Evolutionary conservation across 139 green algal genomes (phyloP).

Genomic region (Closterium sp.): DNA sequence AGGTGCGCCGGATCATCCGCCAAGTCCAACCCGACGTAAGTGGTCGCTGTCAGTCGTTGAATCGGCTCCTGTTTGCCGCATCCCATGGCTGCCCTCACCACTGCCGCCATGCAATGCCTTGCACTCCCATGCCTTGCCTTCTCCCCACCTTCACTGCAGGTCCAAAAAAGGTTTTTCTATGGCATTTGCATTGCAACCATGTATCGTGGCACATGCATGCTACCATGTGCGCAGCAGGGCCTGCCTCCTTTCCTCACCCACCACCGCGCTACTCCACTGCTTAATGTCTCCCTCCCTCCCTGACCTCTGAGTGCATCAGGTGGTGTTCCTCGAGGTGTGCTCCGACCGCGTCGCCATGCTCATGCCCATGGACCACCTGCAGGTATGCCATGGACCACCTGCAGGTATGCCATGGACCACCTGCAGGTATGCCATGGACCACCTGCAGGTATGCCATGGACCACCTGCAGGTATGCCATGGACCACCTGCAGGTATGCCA

Average conservation of each 20-base stretch:
- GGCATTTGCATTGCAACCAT: neutral
- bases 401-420: neutral
- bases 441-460: neutral
- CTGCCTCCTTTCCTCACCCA: neutral
- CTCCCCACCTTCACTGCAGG: neutral
- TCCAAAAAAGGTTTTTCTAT: neutral
- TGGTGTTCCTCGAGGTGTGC: conserved; percentile 41
- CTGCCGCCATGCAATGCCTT: neutral
- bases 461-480: neutral
- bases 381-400: neutral
- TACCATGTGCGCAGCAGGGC: neutral
- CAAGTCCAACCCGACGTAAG: conserved; percentile 17
- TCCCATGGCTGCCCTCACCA: no score
- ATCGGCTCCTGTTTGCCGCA: no score
- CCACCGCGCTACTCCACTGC: neutral
- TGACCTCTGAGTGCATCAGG: neutral
- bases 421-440: no score
- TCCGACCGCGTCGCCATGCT: conserved; percentile 29
- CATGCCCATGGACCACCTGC: conserved; percentile 16
- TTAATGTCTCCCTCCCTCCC: neutral
- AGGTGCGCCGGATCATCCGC: conserved; percentile 24
- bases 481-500: neutral
- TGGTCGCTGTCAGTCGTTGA: no score
- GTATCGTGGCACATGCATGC: neutral
- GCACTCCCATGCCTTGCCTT: neutral